Percentiles rank a stretch among this genome's conserved stretches.
phyloP scores from a whole-genome alignment of 2,329 filamentous ascomycete genomes.

The Stagonosporopsis cucurbitacearum region DNA sequence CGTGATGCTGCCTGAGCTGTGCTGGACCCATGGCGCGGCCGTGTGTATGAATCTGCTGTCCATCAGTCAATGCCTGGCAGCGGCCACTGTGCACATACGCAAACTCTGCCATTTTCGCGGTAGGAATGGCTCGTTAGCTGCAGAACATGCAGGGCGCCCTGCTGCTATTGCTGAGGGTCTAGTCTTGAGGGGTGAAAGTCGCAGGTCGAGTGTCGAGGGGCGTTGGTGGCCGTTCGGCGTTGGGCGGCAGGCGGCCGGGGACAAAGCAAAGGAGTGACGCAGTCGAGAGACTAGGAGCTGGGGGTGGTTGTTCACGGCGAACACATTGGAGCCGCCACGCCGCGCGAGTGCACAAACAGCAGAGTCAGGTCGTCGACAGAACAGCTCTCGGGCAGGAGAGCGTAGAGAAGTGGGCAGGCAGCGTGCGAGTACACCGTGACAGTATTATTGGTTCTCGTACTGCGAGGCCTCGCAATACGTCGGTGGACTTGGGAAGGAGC shows the following conservation, averaged over 20 bases:
- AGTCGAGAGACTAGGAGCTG: slow-evolving; percentile 23
- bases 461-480: slow-evolving; percentile 9
- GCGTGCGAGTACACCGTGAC: slow-evolving; percentile 4
- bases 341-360: slow-evolving; percentile 9
- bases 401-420: slow-evolving; percentile 7
- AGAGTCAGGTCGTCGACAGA: slow-evolving; percentile 3
- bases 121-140: slow-evolving; percentile 8
- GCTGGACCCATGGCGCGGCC: slow-evolving; percentile 45
- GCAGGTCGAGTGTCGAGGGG: neutral
- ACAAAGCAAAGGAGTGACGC: slow-evolving; percentile 45
- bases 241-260: slow-evolving; percentile 20
- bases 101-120: slow-evolving; percentile 32
- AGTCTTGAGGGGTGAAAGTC: too few relatives aligned
- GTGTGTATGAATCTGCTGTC: slow-evolving; percentile 41
- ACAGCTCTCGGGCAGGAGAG: slow-evolving; percentile 3
- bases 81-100: slow-evolving; percentile 24
- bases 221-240: slow-evolving; percentile 12
- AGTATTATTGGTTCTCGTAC: slow-evolving; percentile 19
- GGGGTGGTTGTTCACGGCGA: slow-evolving; percentile 15
- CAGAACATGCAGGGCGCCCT: slow-evolving; percentile 19
- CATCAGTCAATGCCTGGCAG: slow-evolving; percentile 1
- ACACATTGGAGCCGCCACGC: slow-evolving; percentile 16
- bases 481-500: slow-evolving; percentile 10
- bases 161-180: too few relatives aligned
- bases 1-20: slow-evolving; percentile 42